phyloP scores from a whole-genome alignment of 2,329 filamentous ascomycete genomes.

The Paecilomyces dactylethromorphus region DNA sequence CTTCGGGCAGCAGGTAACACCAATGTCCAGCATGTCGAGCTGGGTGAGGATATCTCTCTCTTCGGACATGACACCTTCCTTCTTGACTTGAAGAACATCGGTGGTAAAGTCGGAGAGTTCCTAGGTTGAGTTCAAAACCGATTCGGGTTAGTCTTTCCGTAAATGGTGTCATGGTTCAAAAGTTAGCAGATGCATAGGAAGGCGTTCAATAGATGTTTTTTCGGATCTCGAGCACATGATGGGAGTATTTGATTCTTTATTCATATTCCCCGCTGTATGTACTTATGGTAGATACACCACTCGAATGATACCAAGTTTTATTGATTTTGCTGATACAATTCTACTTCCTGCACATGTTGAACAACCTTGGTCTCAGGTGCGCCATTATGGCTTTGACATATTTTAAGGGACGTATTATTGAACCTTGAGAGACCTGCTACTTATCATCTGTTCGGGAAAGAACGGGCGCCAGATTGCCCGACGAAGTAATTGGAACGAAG shows the following conservation, averaged over 20 bases:
- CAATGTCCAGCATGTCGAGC: conserved; percentile 77
- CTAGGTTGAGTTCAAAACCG: conserved; percentile 46
- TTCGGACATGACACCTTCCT: conserved; percentile 98
- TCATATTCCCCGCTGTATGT: not conserved
- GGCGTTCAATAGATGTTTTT: not conserved
- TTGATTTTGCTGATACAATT: not conserved
- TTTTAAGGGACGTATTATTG: not conserved
- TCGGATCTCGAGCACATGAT: not conserved
- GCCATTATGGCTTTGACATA: no score
- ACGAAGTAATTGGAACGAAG: no score
- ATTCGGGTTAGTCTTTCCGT: not conserved
- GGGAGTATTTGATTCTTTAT: not conserved
- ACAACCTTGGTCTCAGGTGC: no score
- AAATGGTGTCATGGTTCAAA: not conserved
- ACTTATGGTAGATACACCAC: not conserved
- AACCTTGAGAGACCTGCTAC: not conserved
- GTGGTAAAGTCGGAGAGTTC: conserved; percentile 74
- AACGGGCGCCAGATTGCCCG: no score
- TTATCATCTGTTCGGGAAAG: no score
- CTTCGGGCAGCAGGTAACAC: conserved; percentile 71
- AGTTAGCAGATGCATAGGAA: not conserved
- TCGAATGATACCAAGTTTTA: not conserved
- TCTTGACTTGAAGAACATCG: conserved; percentile 85
- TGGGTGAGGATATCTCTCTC: conserved; percentile 87
- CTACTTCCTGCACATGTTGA: not conserved